These are phyloP conservation scores for Glycyrrhiza uralensis DNA, from an alignment of 306 rosid genomes.

Conservation along the genomic window DNA sequence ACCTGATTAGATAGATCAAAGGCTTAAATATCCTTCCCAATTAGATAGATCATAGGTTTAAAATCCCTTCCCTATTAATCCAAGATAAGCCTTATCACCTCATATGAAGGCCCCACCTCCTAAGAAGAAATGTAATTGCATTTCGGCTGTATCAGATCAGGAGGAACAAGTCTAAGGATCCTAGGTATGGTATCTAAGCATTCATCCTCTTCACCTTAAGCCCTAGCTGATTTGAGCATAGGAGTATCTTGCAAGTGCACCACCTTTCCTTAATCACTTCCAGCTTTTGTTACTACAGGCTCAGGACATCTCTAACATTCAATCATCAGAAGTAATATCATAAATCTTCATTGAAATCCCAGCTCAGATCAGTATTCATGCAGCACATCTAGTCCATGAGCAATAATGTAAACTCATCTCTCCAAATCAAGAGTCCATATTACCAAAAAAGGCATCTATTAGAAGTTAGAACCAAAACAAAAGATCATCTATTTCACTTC, in stretches of 20 bases:
- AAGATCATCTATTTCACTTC: background rate
- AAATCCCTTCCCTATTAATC: background rate
- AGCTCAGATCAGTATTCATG: background rate
- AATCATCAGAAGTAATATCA: background rate
- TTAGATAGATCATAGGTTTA: too few species aligned
- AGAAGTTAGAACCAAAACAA: background rate
- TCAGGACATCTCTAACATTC: background rate
- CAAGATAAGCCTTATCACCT: background rate
- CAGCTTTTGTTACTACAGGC: background rate
- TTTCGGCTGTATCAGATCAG: background rate
- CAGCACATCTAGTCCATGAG: background rate
- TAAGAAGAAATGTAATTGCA: background rate
- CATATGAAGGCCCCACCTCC: background rate
- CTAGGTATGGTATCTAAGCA: background rate
- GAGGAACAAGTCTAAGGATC: background rate
- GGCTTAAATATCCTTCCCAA: too few species aligned
- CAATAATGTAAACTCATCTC: background rate
- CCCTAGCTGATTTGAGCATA: background rate
- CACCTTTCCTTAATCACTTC: background rate
- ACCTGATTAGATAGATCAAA: slow-evolving; percentile 5
- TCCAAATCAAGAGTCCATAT: background rate
- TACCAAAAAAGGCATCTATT: background rate
- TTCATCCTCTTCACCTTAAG: background rate
- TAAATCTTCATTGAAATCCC: background rate
- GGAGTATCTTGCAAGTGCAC: background rate